These are phyloP conservation scores for Pythium utonaiense DNA, from an alignment of 352 stramenopile genomes.

Conservation along the genomic window DNA sequence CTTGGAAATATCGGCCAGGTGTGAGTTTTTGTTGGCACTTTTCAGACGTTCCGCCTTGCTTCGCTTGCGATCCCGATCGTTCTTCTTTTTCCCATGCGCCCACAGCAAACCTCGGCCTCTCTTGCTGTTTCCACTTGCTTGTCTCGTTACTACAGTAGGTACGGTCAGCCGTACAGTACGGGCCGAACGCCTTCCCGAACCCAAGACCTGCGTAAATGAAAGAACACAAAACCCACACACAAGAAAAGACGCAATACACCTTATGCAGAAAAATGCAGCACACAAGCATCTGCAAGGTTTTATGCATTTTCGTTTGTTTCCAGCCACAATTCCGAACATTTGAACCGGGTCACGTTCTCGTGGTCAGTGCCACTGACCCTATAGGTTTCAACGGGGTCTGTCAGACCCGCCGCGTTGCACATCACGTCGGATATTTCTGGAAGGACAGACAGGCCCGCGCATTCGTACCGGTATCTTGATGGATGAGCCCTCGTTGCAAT, in stretches of 20 bases:
- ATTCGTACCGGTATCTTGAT: neutral
- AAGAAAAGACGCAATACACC: neutral
- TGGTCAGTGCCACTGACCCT: neutral
- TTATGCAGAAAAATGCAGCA: neutral
- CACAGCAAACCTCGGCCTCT: neutral
- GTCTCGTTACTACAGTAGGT: constrained; percentile 1
- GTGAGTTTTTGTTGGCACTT: constrained; percentile 12
- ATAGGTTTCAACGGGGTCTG: too few relatives aligned
- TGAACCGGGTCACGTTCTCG: neutral
- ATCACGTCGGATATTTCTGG: constrained; percentile 1
- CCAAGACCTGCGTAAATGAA: neutral
- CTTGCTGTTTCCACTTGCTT: constrained; percentile 7
- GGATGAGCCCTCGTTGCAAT: neutral
- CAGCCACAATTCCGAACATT: neutral
- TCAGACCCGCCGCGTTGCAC: neutral
- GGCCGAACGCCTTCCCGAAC: neutral
- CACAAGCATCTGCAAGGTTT: constrained; percentile 6
- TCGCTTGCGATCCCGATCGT: constrained; percentile 2
- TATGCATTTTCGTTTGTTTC: constrained; percentile 10
- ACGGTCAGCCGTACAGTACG: neutral
- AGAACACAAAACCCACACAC: constrained; percentile 2
- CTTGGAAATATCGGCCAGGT: neutral
- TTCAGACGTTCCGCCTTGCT: constrained; percentile 16
- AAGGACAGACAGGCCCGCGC: neutral
- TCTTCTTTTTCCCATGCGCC: constrained; percentile 11